Percentiles rank a stretch among this genome's conserved stretches.
Evolutionary conservation across 345 rosid species (phyloP).

Genomic region (Eucalyptus regnans): DNA sequence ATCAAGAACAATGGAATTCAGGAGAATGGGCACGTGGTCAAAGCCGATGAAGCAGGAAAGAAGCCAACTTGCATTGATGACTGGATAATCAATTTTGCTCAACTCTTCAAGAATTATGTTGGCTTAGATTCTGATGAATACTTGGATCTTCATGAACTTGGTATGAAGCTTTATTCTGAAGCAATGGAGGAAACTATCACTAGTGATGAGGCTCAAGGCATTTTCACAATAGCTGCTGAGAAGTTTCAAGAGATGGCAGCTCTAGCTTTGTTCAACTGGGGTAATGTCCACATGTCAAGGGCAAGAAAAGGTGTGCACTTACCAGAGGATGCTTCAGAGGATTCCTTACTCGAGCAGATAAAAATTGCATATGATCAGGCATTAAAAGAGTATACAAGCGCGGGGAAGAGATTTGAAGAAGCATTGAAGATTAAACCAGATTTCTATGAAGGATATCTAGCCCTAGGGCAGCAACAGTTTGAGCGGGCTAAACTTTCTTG

Average conservation of each 20-base stretch:
- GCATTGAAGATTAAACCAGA: slow-evolving; percentile 79
- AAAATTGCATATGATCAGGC: slow-evolving; percentile 51
- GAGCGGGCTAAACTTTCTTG: slow-evolving; percentile 90
- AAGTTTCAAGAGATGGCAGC: slow-evolving; percentile 89
- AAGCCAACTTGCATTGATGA: slow-evolving; percentile 41
- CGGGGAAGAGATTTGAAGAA: slow-evolving; percentile 62
- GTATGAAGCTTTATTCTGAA: slow-evolving; percentile 74
- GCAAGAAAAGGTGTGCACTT: slow-evolving; percentile 64
- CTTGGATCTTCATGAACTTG: slow-evolving; percentile 73
- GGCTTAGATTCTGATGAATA: slow-evolving; percentile 60
- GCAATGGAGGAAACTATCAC: slow-evolving; percentile 91
- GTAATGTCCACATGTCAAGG: slow-evolving; percentile 76
- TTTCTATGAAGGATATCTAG: slow-evolving; percentile 54
- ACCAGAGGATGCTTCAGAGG: slow-evolving; percentile 39
- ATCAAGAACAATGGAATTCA: background rate
- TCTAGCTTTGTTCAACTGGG: slow-evolving; percentile 80
- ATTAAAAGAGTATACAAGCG: slow-evolving; percentile 33
- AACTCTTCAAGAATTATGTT: slow-evolving; percentile 63
- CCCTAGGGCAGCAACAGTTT: slow-evolving; percentile 72
- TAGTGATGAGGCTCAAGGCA: slow-evolving; percentile 70
- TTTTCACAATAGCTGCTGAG: slow-evolving; percentile 58
- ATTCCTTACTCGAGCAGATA: slow-evolving; percentile 40
- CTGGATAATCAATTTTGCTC: slow-evolving; percentile 81
- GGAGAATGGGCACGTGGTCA: slow-evolving; percentile 18
- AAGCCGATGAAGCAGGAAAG: slow-evolving; percentile 11